Evolutionary conservation across 2,329 filamentous ascomycete species (phyloP).

Genomic region (Myotisia sp.): DNA sequence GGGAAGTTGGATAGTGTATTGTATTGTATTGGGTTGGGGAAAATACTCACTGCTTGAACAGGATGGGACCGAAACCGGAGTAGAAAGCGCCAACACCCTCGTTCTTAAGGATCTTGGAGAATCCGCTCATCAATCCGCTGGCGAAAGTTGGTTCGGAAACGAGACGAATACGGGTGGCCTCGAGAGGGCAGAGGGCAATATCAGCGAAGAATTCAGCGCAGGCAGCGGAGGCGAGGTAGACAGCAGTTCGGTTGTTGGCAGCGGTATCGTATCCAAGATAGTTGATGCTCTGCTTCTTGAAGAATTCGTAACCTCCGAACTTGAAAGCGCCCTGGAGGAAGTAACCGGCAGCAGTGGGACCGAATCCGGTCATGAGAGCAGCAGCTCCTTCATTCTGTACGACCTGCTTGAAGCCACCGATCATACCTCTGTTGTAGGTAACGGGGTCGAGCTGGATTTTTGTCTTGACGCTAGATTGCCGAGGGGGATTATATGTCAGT

Average conservation of each 20-base stretch:
- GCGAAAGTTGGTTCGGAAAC: slow-evolving; percentile 79
- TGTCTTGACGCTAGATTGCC: slow-evolving; percentile 66
- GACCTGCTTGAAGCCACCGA: slow-evolving; percentile 78
- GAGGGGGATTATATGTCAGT: background rate
- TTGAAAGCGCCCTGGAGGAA: slow-evolving; percentile 91
- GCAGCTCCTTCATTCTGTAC: slow-evolving; percentile 70
- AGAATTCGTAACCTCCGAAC: slow-evolving; percentile 90
- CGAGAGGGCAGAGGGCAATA: slow-evolving; percentile 68
- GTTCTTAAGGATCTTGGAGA: slow-evolving; percentile 66
- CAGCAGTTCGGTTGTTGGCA: slow-evolving; percentile 61
- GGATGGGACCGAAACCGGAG: slow-evolving; percentile 75
- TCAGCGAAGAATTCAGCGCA: slow-evolving; percentile 50
- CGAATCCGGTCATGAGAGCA: slow-evolving; percentile 72
- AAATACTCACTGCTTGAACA: slow-evolving; percentile 60
- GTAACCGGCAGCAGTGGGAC: slow-evolving; percentile 77
- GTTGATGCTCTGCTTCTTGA: slow-evolving; percentile 86
- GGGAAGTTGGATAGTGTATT: background rate
- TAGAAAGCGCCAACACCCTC: slow-evolving; percentile 82
- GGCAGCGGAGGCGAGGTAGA: slow-evolving; percentile 59
- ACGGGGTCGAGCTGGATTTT: slow-evolving; percentile 82
- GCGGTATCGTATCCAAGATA: slow-evolving; percentile 62
- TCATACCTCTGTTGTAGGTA: slow-evolving; percentile 77
- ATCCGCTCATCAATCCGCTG: slow-evolving; percentile 62
- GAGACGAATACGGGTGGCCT: slow-evolving; percentile 86
- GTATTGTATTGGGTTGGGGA: background rate